These are phyloP conservation scores for Nicotiana sylvestris DNA, from an alignment of 257 asterid genomes.

Conservation along the genomic window DNA sequence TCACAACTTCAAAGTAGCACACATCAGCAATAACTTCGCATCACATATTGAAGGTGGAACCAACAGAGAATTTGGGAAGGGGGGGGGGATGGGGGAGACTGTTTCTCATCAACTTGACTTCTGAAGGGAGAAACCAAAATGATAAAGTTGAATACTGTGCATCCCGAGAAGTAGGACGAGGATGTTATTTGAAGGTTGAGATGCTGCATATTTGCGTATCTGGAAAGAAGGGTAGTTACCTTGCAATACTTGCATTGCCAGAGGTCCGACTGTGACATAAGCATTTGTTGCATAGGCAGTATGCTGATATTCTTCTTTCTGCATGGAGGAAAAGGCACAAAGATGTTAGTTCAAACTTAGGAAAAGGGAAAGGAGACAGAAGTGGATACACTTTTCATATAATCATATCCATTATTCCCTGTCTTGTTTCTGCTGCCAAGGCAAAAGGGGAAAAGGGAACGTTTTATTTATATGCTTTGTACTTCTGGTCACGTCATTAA, in stretches of 20 bases:
- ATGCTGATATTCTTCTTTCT: slow-evolving; percentile 99
- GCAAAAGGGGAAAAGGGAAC: background rate
- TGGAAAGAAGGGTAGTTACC: slow-evolving; percentile 43
- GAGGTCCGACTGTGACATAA: slow-evolving; percentile 76
- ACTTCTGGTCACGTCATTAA: too few species aligned
- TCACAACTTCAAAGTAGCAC: too few species aligned
- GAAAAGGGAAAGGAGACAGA: background rate
- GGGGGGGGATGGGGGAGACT: too few species aligned
- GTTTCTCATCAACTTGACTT: too few species aligned
- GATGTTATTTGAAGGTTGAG: background rate
- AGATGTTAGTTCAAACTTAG: slow-evolving; percentile 4
- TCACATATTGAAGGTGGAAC: too few species aligned
- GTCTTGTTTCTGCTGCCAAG: background rate
- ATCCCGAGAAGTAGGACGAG: too few species aligned
- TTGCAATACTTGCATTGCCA: slow-evolving; percentile 68
- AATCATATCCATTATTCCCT: background rate
- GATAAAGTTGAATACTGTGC: too few species aligned
- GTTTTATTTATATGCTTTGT: background rate
- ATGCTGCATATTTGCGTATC: background rate
- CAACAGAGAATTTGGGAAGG: too few species aligned
- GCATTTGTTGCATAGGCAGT: slow-evolving; percentile 94
- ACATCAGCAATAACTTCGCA: too few species aligned
- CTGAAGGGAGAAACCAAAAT: too few species aligned
- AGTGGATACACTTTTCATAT: background rate
- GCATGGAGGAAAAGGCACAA: slow-evolving; percentile 20